These are phyloP conservation scores for Diaporthe velutina DNA, from an alignment of 2,329 filamentous ascomycete species.

Conservation along the genomic window DNA sequence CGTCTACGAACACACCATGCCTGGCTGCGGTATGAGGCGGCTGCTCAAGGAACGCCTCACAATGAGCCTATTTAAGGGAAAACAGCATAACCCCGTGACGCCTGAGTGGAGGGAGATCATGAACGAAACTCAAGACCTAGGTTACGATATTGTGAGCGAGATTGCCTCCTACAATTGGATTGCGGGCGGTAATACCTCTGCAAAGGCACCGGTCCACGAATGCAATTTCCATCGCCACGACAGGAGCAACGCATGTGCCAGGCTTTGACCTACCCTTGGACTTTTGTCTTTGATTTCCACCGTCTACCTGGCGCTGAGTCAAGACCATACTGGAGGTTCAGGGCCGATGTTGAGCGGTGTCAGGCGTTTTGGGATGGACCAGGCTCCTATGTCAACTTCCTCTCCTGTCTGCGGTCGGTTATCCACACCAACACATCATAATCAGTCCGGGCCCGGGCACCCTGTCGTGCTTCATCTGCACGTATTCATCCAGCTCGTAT, in stretches of 20 bases:
- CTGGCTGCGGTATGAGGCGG: constrained; percentile 33
- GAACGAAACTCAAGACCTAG: constrained; percentile 35
- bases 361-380: background rate
- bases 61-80: constrained; percentile 36
- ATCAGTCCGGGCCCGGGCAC: background rate
- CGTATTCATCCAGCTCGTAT: background rate
- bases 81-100: constrained; percentile 36
- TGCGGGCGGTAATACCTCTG: constrained; percentile 27
- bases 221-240: constrained; percentile 36
- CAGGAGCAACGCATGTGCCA: constrained; percentile 26
- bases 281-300: background rate
- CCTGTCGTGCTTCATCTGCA: background rate
- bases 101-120: constrained; percentile 33
- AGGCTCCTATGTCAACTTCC: background rate
- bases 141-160: constrained; percentile 36
- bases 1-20: constrained; percentile 36
- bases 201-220: constrained; percentile 16
- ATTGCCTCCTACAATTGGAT: constrained; percentile 34
- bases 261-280: background rate
- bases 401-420: background rate
- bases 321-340: no score
- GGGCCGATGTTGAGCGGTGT: background rate
- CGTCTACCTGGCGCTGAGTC: background rate
- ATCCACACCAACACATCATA: background rate
- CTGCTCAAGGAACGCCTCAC: constrained; percentile 35